Evolutionary conservation across 768 basidiomycete genomes (phyloP).

Genomic region (Podaxis sp.): DNA sequence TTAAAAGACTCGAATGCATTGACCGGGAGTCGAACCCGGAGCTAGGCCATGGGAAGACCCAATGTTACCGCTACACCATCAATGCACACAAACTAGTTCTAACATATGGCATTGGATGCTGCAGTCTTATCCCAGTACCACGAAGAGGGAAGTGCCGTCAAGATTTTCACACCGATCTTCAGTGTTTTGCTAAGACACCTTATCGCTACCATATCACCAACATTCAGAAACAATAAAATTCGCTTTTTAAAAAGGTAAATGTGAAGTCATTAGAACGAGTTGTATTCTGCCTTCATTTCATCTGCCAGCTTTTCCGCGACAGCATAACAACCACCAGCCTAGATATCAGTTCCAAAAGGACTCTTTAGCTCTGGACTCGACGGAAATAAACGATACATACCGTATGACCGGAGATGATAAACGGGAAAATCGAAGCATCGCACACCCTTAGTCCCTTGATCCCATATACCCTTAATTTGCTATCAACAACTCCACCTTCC

Average conservation of each 20-base stretch:
- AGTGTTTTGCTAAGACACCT: too few species aligned
- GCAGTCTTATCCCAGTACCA: too few species aligned
- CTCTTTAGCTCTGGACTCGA: too few species aligned
- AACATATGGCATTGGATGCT: too few species aligned
- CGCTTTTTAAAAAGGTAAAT: too few species aligned
- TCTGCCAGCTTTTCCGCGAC: constrained; percentile 34
- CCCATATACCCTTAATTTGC: constrained; percentile 38
- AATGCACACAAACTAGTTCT: constrained; percentile 28
- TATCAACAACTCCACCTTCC: constrained; percentile 40
- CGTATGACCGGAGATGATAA: constrained; percentile 47
- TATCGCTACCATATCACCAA: too few species aligned
- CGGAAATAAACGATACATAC: constrained; percentile 25
- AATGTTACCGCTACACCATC: constrained; percentile 86
- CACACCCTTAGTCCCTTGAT: constrained; percentile 43
- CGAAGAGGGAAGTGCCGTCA: too few species aligned
- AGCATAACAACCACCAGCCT: constrained; percentile 33
- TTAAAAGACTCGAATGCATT: constrained; percentile 32
- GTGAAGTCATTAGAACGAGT: background rate
- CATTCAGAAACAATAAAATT: too few species aligned
- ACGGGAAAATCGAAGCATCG: constrained; percentile 49
- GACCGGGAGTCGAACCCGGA: constrained; percentile 57
- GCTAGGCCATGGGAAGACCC: constrained; percentile 77
- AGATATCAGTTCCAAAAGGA: background rate
- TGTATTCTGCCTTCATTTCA: constrained; percentile 28
- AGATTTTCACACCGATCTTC: too few species aligned